These are phyloP conservation scores for Beauveria varroae DNA, from an alignment of 2,329 filamentous ascomycete genomes.

Conservation along the genomic window DNA sequence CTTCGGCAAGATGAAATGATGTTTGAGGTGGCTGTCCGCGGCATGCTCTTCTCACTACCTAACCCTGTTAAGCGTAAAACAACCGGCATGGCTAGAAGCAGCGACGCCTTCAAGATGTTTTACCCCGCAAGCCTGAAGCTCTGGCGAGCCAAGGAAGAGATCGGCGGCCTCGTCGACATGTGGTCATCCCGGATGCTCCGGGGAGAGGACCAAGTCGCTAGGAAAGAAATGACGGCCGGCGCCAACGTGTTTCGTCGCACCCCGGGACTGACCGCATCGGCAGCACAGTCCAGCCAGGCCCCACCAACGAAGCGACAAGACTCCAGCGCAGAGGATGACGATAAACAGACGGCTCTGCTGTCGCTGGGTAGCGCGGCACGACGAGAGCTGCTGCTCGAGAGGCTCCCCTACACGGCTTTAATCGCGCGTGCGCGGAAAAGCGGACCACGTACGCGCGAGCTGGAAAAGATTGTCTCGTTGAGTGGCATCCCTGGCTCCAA, in stretches of 20 bases:
- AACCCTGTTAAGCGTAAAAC: slow-evolving; percentile 71
- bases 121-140: slow-evolving; percentile 80
- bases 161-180: slow-evolving; percentile 63
- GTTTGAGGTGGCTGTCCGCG: slow-evolving; percentile 84
- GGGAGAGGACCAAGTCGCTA: slow-evolving; percentile 36
- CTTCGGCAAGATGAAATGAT: slow-evolving; percentile 89
- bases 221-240: slow-evolving; percentile 34
- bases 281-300: slow-evolving; percentile 6
- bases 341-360: slow-evolving; percentile 34
- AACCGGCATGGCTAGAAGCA: slow-evolving; percentile 34
- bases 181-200: slow-evolving; percentile 57
- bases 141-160: slow-evolving; percentile 77
- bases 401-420: slow-evolving; percentile 74
- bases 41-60: slow-evolving; percentile 77
- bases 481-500: slow-evolving; percentile 47
- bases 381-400: slow-evolving; percentile 71
- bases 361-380: slow-evolving; percentile 60
- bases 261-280: not conserved
- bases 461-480: slow-evolving; percentile 64
- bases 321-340: slow-evolving; percentile 14
- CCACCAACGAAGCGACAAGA: not conserved
- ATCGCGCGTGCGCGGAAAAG: slow-evolving; percentile 45
- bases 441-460: slow-evolving; percentile 40
- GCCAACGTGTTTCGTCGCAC: slow-evolving; percentile 40
- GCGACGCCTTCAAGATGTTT: slow-evolving; percentile 79